Evolutionary conservation across 179 eudicot genomes (phyloP), one percentile per base, ranked within the genome.

Genomic region (Actinidia arguta): DNA sequence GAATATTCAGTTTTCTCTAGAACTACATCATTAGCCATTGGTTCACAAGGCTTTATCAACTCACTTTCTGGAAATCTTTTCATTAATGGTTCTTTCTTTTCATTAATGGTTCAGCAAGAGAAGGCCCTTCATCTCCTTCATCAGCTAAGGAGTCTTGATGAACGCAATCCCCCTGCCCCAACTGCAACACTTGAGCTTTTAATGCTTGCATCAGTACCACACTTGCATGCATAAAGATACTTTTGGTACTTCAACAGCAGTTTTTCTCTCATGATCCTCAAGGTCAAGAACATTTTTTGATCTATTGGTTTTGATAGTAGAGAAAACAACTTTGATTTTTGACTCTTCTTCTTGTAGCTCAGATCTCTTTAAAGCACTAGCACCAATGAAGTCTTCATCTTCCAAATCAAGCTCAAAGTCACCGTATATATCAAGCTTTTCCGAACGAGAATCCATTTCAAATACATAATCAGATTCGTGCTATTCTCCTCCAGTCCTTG

Each of bases 321-420:
- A 92, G 79, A 95, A 92, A 75, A 96, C 92, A 83, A 96, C 76
- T 89, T 96, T 96, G 54, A 96, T 86, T 86, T 93, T 92, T 71
- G 98, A 86, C 72, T 90, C 93, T 76, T 75, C 95, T 51, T 83
- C 52, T 78, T 88, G 91, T 70, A 74, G 44, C 68, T 90, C 84
- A 62, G 91, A 80, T 71, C 80, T 63, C 81, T 83, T 85, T 54
- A 87, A 36, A 63, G 91, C 83, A 84, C 87, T 85, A 76, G 90
- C 89, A 84, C 90, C 93, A 83, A 91, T 86, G 83, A 88, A 90
- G 85, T 91, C 97, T 42, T 91, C 95, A 84, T 93, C 97, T 77
- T 93, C 98, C 85, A 96, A 90, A 89, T 91, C 89, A 87, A 93
- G 94, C 87, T 93, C 98, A 83, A 92, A 95, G 82, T 96, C 99